Conservation (phyloP, 148 eudicot species). For the Camellia japonica region DNA sequence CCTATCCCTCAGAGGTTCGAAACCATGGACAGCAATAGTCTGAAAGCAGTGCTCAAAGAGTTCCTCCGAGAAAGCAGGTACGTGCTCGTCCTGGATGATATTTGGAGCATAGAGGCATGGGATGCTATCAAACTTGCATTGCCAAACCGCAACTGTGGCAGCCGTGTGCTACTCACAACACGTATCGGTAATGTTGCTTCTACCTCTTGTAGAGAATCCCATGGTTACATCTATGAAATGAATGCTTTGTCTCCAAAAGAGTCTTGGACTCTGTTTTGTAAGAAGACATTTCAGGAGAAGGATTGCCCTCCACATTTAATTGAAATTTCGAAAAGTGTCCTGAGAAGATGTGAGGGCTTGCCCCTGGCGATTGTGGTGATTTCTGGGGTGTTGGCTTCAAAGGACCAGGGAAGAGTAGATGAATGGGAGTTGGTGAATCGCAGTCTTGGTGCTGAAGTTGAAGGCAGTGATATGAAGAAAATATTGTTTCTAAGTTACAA, state of each 20-base stretch:
- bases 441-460: constrained; percentile 8
- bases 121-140: constrained; percentile 9
- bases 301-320: constrained; percentile 4
- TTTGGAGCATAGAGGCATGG: constrained; percentile 12
- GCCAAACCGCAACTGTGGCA: background rate
- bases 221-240: background rate
- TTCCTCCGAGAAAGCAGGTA: constrained; percentile 8
- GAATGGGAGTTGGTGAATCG: constrained; percentile 11
- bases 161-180: constrained; percentile 13
- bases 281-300: background rate
- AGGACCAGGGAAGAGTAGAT: background rate
- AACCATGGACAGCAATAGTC: background rate
- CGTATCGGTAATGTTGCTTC: background rate
- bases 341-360: constrained; percentile 20
- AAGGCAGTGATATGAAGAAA: background rate
- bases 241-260: background rate
- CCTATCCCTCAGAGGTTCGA: background rate
- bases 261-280: constrained; percentile 15
- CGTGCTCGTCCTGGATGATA: constrained; percentile 14
- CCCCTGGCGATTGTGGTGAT: constrained; percentile 20
- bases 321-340: background rate
- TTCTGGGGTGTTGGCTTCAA: constrained; percentile 7
- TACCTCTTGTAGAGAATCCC: background rate
- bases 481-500: constrained; percentile 8
- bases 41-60: background rate